Base-by-base conservation (phyloP, 371 early-diverging fungal genomes). In the Rhizopus microsporus region DNA sequence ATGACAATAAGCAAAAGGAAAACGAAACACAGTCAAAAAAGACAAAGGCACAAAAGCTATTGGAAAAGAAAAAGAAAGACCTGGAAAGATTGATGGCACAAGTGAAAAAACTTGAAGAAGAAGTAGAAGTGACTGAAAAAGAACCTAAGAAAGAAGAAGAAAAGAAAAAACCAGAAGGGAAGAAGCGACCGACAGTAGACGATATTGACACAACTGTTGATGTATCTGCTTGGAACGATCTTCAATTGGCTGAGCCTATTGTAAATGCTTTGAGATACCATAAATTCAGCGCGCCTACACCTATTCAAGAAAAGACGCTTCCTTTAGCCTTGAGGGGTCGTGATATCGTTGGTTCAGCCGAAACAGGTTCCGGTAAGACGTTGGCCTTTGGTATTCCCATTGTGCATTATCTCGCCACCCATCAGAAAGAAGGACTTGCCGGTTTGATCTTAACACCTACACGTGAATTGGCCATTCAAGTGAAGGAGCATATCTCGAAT, bases 281-380 rank as follows among this genome's bases (percentile, higher is more conserved):
- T 16, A 78, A 85, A 15, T 97, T 95, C 61, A 57, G 68, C 1
- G 62, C 72, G 16, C 99, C 99, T 3, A 98, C 99, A 1, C 90
- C 91, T 23, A 99, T 99, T 62, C 99, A 99, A 80, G 77, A 84
- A 9, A 79, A 93, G 58, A 82, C 93, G 7, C 80, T 98, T 39
- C 87, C 92, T 10, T 62, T 87, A 32, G 84, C 95, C 29, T 64
- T 86, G 30, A 51, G 67, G 4, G 88, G 92, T 37, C 84, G 92
- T 37, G 96, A 99, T 68, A 85, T 99, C 54, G 88, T 99, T 40
- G 99, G 99, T 52, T 94, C 96, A 17, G 99, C 99, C 1, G 94
- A 96, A 62, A 99, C 99, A 2, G 94, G 94, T 66, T 93, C 94
- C 13, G 98, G 97, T 60, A 97, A 97, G 77, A 96, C 97, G 1